Percentiles rank a stretch among this genome's conserved stretches.
phyloP scores from a whole-genome alignment of 768 basidiomycete species.

The Amyloporia xantha region DNA sequence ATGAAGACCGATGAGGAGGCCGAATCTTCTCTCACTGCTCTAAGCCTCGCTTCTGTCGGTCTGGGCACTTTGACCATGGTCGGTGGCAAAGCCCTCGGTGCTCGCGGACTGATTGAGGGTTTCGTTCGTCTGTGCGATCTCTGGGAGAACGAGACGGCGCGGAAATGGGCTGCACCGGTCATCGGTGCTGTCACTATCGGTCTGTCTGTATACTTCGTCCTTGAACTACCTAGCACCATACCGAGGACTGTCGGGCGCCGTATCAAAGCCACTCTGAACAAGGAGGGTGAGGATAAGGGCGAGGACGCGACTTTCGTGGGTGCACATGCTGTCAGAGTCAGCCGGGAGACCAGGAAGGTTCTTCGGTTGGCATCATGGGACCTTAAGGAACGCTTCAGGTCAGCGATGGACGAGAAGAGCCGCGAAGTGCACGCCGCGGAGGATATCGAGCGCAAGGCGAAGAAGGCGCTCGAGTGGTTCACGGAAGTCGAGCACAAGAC shows the following conservation, averaged over 20 bases:
- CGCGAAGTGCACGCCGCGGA: slow-evolving; percentile 75
- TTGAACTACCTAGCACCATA: slow-evolving; percentile 84
- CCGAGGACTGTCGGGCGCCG: slow-evolving; percentile 87
- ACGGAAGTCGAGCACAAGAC: slow-evolving; percentile 45
- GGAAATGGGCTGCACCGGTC: slow-evolving; percentile 85
- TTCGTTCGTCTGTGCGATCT: slow-evolving; percentile 70
- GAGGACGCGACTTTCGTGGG: slow-evolving; percentile 52
- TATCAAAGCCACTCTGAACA: slow-evolving; percentile 58
- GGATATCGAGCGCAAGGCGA: slow-evolving; percentile 64
- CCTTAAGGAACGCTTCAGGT: slow-evolving; percentile 71
- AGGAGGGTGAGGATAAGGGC: slow-evolving; percentile 41
- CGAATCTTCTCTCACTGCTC: slow-evolving; percentile 49
- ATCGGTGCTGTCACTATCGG: slow-evolving; percentile 73
- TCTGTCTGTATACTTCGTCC: slow-evolving; percentile 69
- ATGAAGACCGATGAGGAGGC: slow-evolving; percentile 33
- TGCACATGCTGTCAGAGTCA: slow-evolving; percentile 61
- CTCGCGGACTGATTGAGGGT: slow-evolving; percentile 72
- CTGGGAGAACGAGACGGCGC: slow-evolving; percentile 69
- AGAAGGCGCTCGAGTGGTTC: slow-evolving; percentile 71
- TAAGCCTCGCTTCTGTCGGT: slow-evolving; percentile 69
- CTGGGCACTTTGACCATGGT: slow-evolving; percentile 87
- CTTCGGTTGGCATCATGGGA: slow-evolving; percentile 89
- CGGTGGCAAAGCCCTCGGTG: slow-evolving; percentile 74
- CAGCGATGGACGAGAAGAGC: slow-evolving; percentile 71
- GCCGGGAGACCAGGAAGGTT: slow-evolving; percentile 89